Percentiles rank a stretch among this genome's conserved stretches.
Conservation (phyloP, 371 early-diverging fungal genomes). For the Coemansia sp. region DNA sequence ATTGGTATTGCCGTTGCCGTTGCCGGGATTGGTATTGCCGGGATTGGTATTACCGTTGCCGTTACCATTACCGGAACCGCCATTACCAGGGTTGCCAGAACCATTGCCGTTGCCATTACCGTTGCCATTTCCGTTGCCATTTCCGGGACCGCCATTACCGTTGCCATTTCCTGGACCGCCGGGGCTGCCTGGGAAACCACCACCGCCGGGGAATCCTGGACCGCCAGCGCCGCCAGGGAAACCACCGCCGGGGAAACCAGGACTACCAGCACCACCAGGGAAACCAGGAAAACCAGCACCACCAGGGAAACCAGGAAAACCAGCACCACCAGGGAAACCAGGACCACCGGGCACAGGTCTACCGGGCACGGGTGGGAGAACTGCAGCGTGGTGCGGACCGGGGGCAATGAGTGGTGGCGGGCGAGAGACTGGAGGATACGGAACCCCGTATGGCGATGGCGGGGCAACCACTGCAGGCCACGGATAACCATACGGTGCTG, state of each 20-base stretch:
- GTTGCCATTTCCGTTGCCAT: neutral
- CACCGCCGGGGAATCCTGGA: conserved; percentile 24
- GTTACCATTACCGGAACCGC: neutral
- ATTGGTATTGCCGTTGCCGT: conserved; percentile 1
- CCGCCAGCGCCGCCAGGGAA: conserved; percentile 1
- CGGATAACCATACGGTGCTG: conserved; percentile 11
- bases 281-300: neutral
- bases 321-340: neutral
- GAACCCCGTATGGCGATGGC: conserved; percentile 8
- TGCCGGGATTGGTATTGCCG: neutral
- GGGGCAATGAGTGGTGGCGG: conserved; percentile 8
- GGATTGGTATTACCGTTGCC: neutral
- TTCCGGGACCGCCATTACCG: conserved; percentile 1
- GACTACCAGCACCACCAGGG: neutral
- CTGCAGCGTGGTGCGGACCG: neutral
- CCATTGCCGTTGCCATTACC: neutral
- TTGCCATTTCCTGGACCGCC: neutral
- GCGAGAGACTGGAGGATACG: neutral
- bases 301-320: conserved; percentile 2
- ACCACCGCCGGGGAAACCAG: neutral
- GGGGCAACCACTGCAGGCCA: conserved; percentile 35
- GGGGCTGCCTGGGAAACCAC: neutral
- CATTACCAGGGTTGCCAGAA: neutral
- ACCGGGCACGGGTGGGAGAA: conserved; percentile 4
- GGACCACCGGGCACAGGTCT: conserved; percentile 5